phyloP scores from a whole-genome alignment of 2,329 filamentous ascomycete species.

The Phialophora expanda region DNA sequence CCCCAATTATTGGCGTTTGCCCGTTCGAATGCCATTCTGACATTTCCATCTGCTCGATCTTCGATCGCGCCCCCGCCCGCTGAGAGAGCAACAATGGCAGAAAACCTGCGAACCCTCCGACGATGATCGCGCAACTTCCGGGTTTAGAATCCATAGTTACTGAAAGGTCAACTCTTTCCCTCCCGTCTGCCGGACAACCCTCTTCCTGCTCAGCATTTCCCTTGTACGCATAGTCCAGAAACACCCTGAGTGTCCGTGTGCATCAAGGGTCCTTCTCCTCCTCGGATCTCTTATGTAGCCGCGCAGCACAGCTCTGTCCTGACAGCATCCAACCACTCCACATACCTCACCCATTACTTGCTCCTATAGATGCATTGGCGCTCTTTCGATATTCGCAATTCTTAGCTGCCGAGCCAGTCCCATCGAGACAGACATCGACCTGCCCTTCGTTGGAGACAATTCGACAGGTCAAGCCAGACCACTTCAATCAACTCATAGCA shows the following conservation, averaged over 20 bases:
- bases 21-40: slow-evolving; percentile 33
- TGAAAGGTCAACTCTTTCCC: slow-evolving; percentile 16
- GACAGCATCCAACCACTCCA: slow-evolving; percentile 9
- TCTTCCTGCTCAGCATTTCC: slow-evolving; percentile 18
- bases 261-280: slow-evolving; percentile 24
- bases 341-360: slow-evolving; percentile 3
- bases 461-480: not conserved
- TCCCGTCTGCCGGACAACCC: slow-evolving; percentile 21
- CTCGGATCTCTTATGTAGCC: not conserved
- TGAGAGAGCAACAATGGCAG: slow-evolving; percentile 16
- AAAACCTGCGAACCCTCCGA: slow-evolving; percentile 7
- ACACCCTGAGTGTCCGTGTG: slow-evolving; percentile 7
- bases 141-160: slow-evolving; percentile 1
- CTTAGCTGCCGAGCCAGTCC: not conserved
- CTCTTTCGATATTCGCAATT: not conserved
- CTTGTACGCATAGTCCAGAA: slow-evolving; percentile 12
- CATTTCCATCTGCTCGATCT: slow-evolving; percentile 34
- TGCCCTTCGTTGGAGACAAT: not conserved
- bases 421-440: not conserved
- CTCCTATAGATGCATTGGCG: slow-evolving; percentile 2
- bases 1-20: slow-evolving; percentile 14
- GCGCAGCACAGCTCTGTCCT: slow-evolving; percentile 8
- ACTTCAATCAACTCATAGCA: slow-evolving; percentile 1
- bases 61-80: slow-evolving; percentile 16
- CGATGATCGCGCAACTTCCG: slow-evolving; percentile 17